These are phyloP conservation scores for Cutaneotrichosporon daszewskae DNA, from an alignment of 1,284 basidiomycete species.

Conservation along the genomic window DNA sequence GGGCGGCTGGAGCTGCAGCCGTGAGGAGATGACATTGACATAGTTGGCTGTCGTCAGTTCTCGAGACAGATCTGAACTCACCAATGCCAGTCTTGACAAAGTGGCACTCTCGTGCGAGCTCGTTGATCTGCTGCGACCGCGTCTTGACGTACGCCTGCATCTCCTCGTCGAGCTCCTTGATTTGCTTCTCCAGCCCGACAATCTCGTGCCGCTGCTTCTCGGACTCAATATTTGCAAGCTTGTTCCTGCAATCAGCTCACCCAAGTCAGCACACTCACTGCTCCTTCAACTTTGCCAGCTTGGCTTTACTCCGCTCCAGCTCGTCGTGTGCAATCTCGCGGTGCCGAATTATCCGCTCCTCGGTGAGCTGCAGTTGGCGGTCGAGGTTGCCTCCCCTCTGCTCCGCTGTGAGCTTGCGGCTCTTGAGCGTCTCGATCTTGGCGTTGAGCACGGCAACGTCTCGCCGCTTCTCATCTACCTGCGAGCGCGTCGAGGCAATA, in stretches of 20 bases:
- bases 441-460: conserved; percentile 51
- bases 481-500: conserved; percentile 22
- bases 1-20: too few relatives aligned
- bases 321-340: not conserved
- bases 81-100: not conserved
- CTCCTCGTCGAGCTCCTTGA: conserved; percentile 48
- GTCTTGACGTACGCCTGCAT: conserved; percentile 66
- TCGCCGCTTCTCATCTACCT: conserved; percentile 60
- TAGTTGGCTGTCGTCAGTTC: conserved; percentile 36
- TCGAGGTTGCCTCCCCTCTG: conserved; percentile 57
- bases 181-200: conserved; percentile 24
- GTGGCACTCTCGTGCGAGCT: conserved; percentile 60
- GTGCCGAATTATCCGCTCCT: conserved; percentile 49
- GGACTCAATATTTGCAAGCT: conserved; percentile 2
- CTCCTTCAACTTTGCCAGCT: conserved; percentile 62
- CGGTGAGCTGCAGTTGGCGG: conserved; percentile 64
- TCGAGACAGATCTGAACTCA: not conserved
- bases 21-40: conserved; percentile 43
- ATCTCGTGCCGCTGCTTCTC: conserved; percentile 20
- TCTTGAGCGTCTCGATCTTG: conserved; percentile 57
- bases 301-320: conserved; percentile 53
- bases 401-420: conserved; percentile 24
- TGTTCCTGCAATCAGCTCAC: not conserved
- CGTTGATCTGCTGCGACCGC: conserved; percentile 67
- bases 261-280: conserved; percentile 56